Base-by-base conservation (phyloP, 139 green algal species). In the Chlorella sp. region DNA sequence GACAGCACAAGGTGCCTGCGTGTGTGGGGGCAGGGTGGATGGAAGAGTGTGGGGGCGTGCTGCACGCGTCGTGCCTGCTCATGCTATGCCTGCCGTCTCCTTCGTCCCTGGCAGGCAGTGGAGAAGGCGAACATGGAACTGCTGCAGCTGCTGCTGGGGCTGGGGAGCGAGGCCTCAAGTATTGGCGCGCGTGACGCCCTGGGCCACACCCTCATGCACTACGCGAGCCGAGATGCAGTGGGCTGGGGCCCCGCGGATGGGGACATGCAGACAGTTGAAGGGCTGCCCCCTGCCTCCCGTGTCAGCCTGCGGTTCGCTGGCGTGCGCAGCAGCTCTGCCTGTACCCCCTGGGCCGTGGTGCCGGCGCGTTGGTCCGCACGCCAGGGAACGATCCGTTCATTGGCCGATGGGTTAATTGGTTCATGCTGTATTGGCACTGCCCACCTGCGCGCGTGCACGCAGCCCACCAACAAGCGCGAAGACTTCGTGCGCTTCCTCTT, bases 201-300 rank as follows among this genome's bases (percentile, higher is more conserved):
- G 14, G 77, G 77, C 58, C 48, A 73, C 56, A 76, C 77, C 3
- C 43, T 58, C 5, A 23, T 82, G 77, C 77, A 82, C 53, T 64
- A 51, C 59, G 60, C 77, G 4, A 50, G 46, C 8, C 2, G 45
- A 33, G 12, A 42, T 17, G 43, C 63, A 48, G 63, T 80, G 42
- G 23, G 46, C 21, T 12, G 19, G 38, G 51, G 8, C 5, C 36
- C 29, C 29, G 23, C 43, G 43, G 5, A 23, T 59, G 11, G 12
- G 1, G n/a, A 29, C 33, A n/a, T 31, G 36, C 29, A 15, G 8
- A 14, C 36, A 67, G 42, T 61, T 6, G 40, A 35, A 8, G n/a
- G 2, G 23, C n/a, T 7, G 27, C 36, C 29, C 25, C 35, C 31
- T n/a, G 5, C 60, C n/a, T n/a, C n/a, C n/a, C n/a, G n/a, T n/a